Evolutionary conservation across 257 asterid genomes (phyloP).

Genomic region (Catharanthus roseus): DNA sequence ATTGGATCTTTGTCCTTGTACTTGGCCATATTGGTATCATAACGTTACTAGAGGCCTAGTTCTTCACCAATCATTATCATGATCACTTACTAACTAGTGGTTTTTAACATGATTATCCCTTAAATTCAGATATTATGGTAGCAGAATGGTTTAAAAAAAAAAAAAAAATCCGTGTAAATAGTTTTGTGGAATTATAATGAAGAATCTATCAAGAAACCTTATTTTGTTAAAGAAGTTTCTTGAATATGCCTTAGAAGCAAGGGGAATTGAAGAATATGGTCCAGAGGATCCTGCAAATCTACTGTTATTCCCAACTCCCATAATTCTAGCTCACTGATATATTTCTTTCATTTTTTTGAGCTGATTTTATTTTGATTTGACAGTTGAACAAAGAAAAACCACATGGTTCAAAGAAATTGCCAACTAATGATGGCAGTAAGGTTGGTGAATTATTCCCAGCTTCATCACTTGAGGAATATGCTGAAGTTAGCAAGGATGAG

Average conservation of each 20-base stretch:
- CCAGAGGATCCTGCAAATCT: neutral
- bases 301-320: neutral
- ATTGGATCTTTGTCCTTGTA: neutral
- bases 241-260: neutral
- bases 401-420: conserved; percentile 27
- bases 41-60: neutral
- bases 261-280: neutral
- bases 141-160: neutral
- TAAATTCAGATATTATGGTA: neutral
- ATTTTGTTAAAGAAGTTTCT: too few relatives aligned
- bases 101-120: neutral
- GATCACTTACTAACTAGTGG: neutral
- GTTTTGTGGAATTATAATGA: neutral
- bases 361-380: conserved; percentile 13
- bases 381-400: conserved; percentile 85
- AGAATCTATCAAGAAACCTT: neutral
- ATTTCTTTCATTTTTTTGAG: conserved; percentile 1
- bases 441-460: conserved; percentile 44
- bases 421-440: conserved; percentile 32
- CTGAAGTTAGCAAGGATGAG: conserved; percentile 28
- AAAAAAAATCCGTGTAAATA: neutral
- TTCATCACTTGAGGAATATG: conserved; percentile 48
- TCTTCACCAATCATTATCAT: neutral
- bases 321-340: conserved; percentile 6
- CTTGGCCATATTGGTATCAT: too few relatives aligned